Percentiles rank a stretch among this genome's conserved stretches.
Evolutionary conservation across 768 basidiomycete species (phyloP).

Genomic region (Podaxis pistillaris): DNA sequence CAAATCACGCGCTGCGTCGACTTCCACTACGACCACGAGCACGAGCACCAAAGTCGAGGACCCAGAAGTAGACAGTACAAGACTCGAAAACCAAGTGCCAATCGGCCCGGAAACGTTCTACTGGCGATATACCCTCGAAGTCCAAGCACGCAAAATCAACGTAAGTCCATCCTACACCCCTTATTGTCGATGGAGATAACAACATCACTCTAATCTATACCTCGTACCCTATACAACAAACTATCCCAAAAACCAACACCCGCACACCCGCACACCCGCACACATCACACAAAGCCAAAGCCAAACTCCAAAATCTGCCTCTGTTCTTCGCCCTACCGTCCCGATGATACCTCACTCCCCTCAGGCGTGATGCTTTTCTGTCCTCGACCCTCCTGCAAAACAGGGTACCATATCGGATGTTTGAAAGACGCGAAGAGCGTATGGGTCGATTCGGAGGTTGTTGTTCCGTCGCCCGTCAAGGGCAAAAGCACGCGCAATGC

Average conservation of each 20-base stretch:
- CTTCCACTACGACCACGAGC: constrained; percentile 20
- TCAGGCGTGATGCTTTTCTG: constrained; percentile 52
- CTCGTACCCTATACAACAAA: background rate
- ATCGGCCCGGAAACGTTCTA: constrained; percentile 47
- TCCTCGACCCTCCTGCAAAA: constrained; percentile 47
- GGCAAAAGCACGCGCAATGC: background rate
- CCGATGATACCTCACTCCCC: constrained; percentile 28
- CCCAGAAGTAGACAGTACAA: background rate
- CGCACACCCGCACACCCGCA: no score
- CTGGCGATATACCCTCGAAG: constrained; percentile 43
- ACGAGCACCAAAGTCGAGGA: constrained; percentile 32
- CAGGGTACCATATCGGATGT: constrained; percentile 49
- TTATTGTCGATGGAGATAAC: background rate
- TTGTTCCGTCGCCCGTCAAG: background rate
- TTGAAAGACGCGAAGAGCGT: constrained; percentile 26
- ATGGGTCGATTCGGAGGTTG: constrained; percentile 21
- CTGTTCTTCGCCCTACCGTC: constrained; percentile 47
- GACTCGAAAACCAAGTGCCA: constrained; percentile 29
- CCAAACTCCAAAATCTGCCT: constrained; percentile 37
- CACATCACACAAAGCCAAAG: constrained; percentile 38
- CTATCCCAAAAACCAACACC: background rate
- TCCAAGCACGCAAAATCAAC: constrained; percentile 28
- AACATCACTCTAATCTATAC: background rate
- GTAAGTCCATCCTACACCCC: constrained; percentile 25
- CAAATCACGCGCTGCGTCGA: background rate